Evolutionary conservation across 2,329 filamentous ascomycete genomes (phyloP).

Genomic region (Fusarium sulawesiense): DNA sequence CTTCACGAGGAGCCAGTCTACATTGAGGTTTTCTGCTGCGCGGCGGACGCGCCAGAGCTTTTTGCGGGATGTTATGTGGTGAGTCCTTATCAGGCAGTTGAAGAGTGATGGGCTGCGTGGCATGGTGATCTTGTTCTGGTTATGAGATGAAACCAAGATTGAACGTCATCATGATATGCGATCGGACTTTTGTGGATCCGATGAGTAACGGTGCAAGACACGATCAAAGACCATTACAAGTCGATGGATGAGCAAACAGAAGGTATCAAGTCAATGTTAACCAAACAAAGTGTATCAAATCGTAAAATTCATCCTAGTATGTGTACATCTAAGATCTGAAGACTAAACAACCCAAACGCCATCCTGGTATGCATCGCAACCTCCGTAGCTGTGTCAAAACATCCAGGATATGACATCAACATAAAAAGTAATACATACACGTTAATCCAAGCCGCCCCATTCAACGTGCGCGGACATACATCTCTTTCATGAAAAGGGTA

Average conservation of each 20-base stretch:
- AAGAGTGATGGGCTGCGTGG: slow-evolving; percentile 35
- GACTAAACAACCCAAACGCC: slow-evolving; percentile 38
- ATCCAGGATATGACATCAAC: slow-evolving; percentile 31
- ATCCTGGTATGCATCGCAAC: slow-evolving; percentile 22
- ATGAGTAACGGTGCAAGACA: not conserved
- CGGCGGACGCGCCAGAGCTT: slow-evolving; percentile 72
- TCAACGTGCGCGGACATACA: not conserved
- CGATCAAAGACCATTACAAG: not conserved
- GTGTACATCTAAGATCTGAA: slow-evolving; percentile 34
- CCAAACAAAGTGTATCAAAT: not conserved
- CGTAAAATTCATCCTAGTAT: slow-evolving; percentile 27
- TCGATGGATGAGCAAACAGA: not conserved
- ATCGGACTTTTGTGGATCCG: slow-evolving; percentile 35
- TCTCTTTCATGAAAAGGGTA: slow-evolving; percentile 45
- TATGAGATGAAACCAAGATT: too few species aligned
- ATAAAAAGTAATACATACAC: slow-evolving; percentile 30
- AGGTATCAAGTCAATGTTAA: too few species aligned
- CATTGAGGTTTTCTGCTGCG: slow-evolving; percentile 67
- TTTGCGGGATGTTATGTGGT: slow-evolving; percentile 84
- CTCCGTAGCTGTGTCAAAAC: slow-evolving; percentile 20
- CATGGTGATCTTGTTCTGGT: slow-evolving; percentile 21
- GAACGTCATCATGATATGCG: not conserved
- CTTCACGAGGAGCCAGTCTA: slow-evolving; percentile 71
- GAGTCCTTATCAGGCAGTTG: slow-evolving; percentile 74
- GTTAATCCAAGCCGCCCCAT: slow-evolving; percentile 25